A percentile compares a stretch with the other conserved stretches of the same genome.
These are phyloP conservation scores for Maudiozyma turicensis DNA, from an alignment of 805 yeast species.

Conservation along the genomic window DNA sequence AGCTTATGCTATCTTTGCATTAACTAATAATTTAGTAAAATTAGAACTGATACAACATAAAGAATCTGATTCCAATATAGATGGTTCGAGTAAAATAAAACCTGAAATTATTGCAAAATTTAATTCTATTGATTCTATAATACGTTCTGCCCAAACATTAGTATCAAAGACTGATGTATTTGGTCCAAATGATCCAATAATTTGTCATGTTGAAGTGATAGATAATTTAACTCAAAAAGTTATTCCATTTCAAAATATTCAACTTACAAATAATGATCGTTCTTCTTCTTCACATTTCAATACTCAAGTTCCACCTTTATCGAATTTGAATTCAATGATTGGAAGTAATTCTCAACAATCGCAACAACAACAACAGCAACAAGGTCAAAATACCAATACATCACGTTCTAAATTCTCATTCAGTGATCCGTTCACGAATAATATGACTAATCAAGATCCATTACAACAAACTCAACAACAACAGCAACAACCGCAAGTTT, in stretches of 20 bases:
- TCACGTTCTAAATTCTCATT: conserved; percentile 63
- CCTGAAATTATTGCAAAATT: conserved; percentile 35
- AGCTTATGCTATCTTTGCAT: conserved; percentile 54
- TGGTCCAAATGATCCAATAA: conserved; percentile 39
- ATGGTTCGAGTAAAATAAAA: conserved; percentile 6
- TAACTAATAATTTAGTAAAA: conserved; percentile 50
- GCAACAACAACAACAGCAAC: conserved; percentile 1
- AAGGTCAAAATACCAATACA: conserved; percentile 33
- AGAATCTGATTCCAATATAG: background rate
- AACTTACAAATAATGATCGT: background rate
- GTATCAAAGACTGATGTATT: conserved; percentile 36
- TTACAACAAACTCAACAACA: conserved; percentile 2
- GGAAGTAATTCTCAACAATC: conserved; percentile 2
- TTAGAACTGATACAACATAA: conserved; percentile 31
- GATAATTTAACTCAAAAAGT: conserved; percentile 28
- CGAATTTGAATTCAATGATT: background rate
- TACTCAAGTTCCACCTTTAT: background rate
- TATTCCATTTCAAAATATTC: conserved; percentile 12
- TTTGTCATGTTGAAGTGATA: conserved; percentile 33
- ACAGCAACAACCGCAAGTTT: background rate
- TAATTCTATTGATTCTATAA: conserved; percentile 35
- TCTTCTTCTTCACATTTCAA: background rate
- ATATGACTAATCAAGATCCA: conserved; percentile 10
- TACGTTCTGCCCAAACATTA: conserved; percentile 33
- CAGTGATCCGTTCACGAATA: conserved; percentile 49